phyloP scores from a whole-genome alignment of 805 yeast species.

The Lachancea quebecensis region DNA sequence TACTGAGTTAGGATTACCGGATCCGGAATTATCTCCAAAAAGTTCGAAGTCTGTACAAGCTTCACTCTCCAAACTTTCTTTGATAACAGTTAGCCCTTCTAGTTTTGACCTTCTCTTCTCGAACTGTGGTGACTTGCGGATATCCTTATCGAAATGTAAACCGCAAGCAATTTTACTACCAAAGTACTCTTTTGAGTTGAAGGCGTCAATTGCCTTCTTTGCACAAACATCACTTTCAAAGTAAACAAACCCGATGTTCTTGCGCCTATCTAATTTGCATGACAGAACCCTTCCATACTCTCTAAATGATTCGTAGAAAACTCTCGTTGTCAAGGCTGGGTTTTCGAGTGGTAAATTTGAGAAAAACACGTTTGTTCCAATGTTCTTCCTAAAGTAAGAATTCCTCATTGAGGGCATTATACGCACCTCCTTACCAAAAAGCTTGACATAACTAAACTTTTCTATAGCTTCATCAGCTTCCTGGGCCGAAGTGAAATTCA shows the following conservation, averaged over 20 bases:
- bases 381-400: slow-evolving; percentile 32
- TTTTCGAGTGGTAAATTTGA: slow-evolving; percentile 37
- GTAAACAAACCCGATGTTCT: slow-evolving; percentile 37
- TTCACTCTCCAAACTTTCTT: slow-evolving; percentile 13
- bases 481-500: slow-evolving; percentile 44
- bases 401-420: slow-evolving; percentile 52
- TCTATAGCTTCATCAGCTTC: slow-evolving; percentile 54
- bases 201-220: slow-evolving; percentile 27
- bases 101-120: slow-evolving; percentile 22
- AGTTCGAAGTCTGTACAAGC: slow-evolving; percentile 9
- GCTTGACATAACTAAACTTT: slow-evolving; percentile 43
- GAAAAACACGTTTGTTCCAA: slow-evolving; percentile 47
- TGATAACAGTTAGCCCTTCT: slow-evolving; percentile 14
- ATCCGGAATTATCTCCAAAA: slow-evolving; percentile 2
- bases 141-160: slow-evolving; percentile 35
- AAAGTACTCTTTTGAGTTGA: slow-evolving; percentile 25
- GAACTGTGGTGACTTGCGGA: slow-evolving; percentile 30
- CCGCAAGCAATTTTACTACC: slow-evolving; percentile 34
- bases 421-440: slow-evolving; percentile 40
- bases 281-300: slow-evolving; percentile 40
- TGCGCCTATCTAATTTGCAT: slow-evolving; percentile 34
- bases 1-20: slow-evolving; percentile 29
- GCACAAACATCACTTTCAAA: slow-evolving; percentile 33
- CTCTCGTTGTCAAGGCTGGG: slow-evolving; percentile 34
- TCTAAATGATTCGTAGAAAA: slow-evolving; percentile 45